Conservation (phyloP, 306 rosid species). For the Prunus kanzakura region DNA sequence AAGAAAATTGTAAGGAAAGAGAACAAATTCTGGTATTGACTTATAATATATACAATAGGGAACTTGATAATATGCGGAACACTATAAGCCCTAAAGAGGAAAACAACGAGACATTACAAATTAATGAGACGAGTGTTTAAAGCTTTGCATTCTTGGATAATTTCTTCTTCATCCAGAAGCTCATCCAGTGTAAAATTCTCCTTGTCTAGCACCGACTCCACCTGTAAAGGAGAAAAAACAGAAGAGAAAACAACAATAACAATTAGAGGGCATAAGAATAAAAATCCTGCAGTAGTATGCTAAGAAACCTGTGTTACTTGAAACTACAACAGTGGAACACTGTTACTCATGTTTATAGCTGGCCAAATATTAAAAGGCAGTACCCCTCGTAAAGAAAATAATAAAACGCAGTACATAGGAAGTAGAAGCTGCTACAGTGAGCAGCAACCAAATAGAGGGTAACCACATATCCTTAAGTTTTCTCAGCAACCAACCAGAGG, state of each 20-base stretch:
- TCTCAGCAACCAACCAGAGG: background rate
- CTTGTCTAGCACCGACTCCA: constrained; percentile 87
- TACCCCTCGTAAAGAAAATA: too few species aligned
- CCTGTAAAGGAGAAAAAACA: constrained; percentile 42
- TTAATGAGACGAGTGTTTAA: constrained; percentile 94
- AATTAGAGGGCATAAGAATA: background rate
- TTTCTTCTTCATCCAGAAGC: constrained; percentile 97
- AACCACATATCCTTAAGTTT: background rate
- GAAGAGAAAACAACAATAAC: background rate
- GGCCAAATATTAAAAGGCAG: background rate
- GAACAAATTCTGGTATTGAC: background rate
- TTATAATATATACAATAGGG: background rate
- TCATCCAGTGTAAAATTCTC: constrained; percentile 93
- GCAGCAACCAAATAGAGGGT: background rate
- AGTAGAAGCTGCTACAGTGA: background rate
- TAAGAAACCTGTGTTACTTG: background rate
- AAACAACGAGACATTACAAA: constrained; percentile 50
- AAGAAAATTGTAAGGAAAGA: background rate
- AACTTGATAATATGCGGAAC: background rate
- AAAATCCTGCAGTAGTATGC: background rate
- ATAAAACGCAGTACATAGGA: background rate
- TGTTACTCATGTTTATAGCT: background rate
- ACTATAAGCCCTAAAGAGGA: background rate
- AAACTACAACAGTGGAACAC: background rate
- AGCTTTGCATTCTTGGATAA: constrained; percentile 99